phyloP scores from a whole-genome alignment of 345 rosid species.

The Tarenaya hassleriana region DNA sequence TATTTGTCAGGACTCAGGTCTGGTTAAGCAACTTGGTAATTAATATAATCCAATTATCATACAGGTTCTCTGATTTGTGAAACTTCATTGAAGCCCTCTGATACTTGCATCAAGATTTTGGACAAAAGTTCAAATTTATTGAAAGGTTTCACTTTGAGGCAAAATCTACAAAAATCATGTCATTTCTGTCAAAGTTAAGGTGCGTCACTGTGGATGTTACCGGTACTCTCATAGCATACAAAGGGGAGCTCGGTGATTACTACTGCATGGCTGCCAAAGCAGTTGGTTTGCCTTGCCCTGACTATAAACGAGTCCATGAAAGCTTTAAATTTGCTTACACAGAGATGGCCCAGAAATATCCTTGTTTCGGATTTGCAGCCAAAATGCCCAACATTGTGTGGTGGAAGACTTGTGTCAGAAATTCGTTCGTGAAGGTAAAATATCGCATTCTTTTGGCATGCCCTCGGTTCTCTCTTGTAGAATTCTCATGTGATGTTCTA shows the following conservation, averaged over 20 bases:
- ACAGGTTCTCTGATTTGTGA: conserved; percentile 5
- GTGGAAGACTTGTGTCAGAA: conserved; percentile 90
- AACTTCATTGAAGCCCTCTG: neutral
- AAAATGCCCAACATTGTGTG: conserved; percentile 85
- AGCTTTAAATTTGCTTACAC: conserved; percentile 88
- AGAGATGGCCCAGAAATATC: conserved; percentile 80
- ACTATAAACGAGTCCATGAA: conserved; percentile 80
- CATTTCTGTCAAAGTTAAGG: conserved; percentile 58
- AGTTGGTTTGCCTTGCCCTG: conserved; percentile 86
- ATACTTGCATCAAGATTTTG: conserved; percentile 1
- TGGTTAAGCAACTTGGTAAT: conserved; percentile 1
- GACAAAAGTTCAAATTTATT: neutral
- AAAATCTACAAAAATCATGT: conserved; percentile 32
- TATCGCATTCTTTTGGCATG: neutral
- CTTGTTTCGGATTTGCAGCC: conserved; percentile 80
- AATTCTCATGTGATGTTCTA: no score
- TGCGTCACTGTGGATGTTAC: conserved; percentile 96
- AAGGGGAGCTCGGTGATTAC: conserved; percentile 98
- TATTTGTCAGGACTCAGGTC: no score
- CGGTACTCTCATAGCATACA: conserved; percentile 92
- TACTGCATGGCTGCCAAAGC: conserved; percentile 99
- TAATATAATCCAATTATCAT: neutral
- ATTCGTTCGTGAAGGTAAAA: conserved; percentile 71
- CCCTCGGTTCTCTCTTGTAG: neutral
- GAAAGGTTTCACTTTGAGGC: neutral